These are phyloP conservation scores for Microbotryomycetes sp. DNA, from an alignment of 1,284 basidiomycete species.

Conservation along the genomic window DNA sequence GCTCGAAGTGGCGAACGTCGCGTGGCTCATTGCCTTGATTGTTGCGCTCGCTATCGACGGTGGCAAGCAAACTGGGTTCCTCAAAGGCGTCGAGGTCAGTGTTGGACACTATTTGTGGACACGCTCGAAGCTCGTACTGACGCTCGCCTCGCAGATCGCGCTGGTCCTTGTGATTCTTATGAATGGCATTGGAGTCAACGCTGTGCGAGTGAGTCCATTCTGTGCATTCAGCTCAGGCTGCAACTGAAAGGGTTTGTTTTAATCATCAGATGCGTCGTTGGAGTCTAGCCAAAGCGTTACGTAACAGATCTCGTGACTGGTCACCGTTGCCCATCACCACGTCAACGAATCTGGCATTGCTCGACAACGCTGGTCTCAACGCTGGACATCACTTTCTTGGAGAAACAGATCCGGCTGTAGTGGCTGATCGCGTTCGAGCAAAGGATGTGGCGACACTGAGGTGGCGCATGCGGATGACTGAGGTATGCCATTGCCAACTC, in stretches of 20 bases:
- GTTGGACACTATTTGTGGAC: no score
- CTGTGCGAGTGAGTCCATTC: slow-evolving; percentile 16
- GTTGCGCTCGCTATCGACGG: slow-evolving; percentile 13
- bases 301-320: slow-evolving; percentile 26
- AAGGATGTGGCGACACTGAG: slow-evolving; percentile 29
- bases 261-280: slow-evolving; percentile 23
- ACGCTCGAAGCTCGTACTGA: not conserved
- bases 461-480: slow-evolving; percentile 25
- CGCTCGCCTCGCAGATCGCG: slow-evolving; percentile 6
- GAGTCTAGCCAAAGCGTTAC: slow-evolving; percentile 15
- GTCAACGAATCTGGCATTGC: slow-evolving; percentile 20
- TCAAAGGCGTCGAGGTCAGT: slow-evolving; percentile 30
- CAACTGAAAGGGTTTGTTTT: not conserved
- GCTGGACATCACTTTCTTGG: slow-evolving; percentile 17
- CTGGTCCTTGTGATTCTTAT: slow-evolving; percentile 24
- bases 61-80: slow-evolving; percentile 17
- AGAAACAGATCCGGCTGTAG: not conserved
- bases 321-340: slow-evolving; percentile 28
- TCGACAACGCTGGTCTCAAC: slow-evolving; percentile 14
- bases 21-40: slow-evolving; percentile 21
- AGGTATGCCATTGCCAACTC: slow-evolving; percentile 13
- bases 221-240: not conserved
- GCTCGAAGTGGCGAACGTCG: slow-evolving; percentile 12
- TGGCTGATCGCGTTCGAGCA: slow-evolving; percentile 4
- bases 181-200: slow-evolving; percentile 24